Evolutionary conservation across 2,329 filamentous ascomycete genomes (phyloP).

Genomic region (Aspergillus sp.): DNA sequence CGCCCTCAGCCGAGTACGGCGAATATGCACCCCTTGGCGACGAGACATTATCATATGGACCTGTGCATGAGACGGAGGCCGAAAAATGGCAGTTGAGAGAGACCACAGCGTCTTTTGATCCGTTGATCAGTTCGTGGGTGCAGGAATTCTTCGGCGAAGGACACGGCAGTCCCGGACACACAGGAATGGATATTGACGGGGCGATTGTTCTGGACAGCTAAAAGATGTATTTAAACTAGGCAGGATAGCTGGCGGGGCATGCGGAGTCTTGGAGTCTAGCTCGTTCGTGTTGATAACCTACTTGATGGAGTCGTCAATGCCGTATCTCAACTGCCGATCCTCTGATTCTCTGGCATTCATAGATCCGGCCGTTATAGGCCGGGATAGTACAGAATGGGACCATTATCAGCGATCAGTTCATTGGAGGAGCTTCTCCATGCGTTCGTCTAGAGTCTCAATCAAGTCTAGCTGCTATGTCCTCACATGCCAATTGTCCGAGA

Average conservation of each 20-base stretch:
- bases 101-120: slow-evolving; percentile 3
- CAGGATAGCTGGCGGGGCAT: not conserved
- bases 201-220: not conserved
- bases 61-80: not conserved
- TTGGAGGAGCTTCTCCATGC: not conserved
- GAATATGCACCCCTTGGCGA: not conserved
- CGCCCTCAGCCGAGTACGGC: not conserved
- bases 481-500: not conserved
- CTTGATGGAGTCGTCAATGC: not conserved
- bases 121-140: slow-evolving; percentile 10
- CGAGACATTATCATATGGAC: not conserved
- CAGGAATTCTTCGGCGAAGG: slow-evolving; percentile 10
- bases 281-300: too few species aligned
- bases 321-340: not conserved
- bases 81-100: not conserved
- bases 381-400: too few species aligned
- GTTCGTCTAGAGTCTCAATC: too few species aligned
- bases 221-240: not conserved
- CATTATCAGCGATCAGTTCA: not conserved
- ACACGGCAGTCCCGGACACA: not conserved
- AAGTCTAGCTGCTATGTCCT: not conserved
- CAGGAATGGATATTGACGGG: slow-evolving; percentile 4
- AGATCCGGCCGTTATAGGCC: not conserved
- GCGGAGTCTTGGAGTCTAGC: not conserved
- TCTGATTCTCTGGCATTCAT: not conserved